A percentile compares a stretch with the other conserved stretches of the same genome.
phyloP scores from a whole-genome alignment of 495 filamentous ascomycete genomes.

The Talaromyces trachyspermus region DNA sequence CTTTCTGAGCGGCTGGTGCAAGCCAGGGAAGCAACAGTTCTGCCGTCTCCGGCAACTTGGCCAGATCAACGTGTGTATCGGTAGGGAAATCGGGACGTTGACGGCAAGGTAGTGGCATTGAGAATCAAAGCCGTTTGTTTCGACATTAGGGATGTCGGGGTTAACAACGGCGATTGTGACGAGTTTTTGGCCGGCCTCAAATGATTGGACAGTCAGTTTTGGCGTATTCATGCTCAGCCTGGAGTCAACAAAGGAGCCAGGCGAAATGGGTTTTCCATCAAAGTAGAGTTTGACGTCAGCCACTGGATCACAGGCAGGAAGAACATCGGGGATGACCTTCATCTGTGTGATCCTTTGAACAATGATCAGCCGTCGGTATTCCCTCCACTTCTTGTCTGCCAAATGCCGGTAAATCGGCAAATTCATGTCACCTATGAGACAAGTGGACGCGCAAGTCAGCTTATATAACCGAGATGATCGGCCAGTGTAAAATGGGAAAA shows the following conservation, averaged over 20 bases:
- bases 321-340: constrained; percentile 85
- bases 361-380: constrained; percentile 65
- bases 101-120: constrained; percentile 79
- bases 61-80: constrained; percentile 43
- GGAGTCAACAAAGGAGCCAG: constrained; percentile 73
- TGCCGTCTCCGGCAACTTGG: constrained; percentile 42
- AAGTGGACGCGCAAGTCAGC: neutral
- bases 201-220: constrained; percentile 74
- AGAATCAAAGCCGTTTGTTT: constrained; percentile 68
- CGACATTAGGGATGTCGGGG: constrained; percentile 76
- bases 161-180: constrained; percentile 82
- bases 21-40: constrained; percentile 75
- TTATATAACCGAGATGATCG: too few relatives aligned
- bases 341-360: constrained; percentile 85
- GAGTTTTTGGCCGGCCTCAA: constrained; percentile 71
- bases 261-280: constrained; percentile 53
- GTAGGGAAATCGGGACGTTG: constrained; percentile 56
- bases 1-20: constrained; percentile 80
- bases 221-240: constrained; percentile 59
- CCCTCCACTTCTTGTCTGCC: constrained; percentile 79
- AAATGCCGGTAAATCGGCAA: constrained; percentile 94
- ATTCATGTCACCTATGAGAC: constrained; percentile 72
- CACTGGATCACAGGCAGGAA: constrained; percentile 71
- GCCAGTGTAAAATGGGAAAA: neutral
- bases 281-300: constrained; percentile 78